Base-by-base conservation (phyloP, 1,139 yeast species). In the Debaryomycetaceae sp. region DNA sequence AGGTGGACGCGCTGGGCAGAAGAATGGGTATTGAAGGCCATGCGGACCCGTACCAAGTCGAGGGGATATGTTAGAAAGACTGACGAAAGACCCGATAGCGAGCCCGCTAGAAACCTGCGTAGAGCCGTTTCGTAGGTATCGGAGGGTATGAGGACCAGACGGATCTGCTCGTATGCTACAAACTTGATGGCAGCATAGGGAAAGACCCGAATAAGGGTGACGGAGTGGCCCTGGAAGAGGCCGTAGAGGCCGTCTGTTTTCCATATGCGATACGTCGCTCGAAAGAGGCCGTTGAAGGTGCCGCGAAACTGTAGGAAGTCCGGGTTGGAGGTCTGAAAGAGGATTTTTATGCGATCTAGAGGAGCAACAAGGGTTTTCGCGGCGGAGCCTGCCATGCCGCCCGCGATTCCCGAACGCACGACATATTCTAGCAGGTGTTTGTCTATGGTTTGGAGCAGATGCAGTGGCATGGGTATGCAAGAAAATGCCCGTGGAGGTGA, bases 111-210 rank as follows among this genome's bases (percentile, higher is more conserved):
- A 35, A 90, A 66, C 39, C 99, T 62, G 43, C 97, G 67, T 19
- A 70, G 58, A 2, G 81, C 83, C 1, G 95, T 83, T 51, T 90
- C 99, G 44, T 75, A 70, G 10, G 58, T 57, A 34, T 73, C 77
- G 31, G 68, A 61, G 2, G 95, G 95, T 29, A 90, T 92, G 35
- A 92, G 53, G 2, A 82, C 34, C 11, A 82, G 66, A 37, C 99
- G 58, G 30, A 87, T 74, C 52, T 90, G 98, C 55, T 90, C 99
- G 53, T 90, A 90, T 4, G 94, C 87, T n/a, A 92, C 95, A 51
- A 90, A 90, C 51, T 90, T 92, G 47, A 90, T 82, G 12, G 96
- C 95, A 4, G 98, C 97, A 51, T 90, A 90, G 2, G 99, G 99
- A 53, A 90, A 90, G 6, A 90, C 85, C 36, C 99, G 65, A 26